Base-by-base conservation (phyloP, 2,329 filamentous ascomycete genomes). In the Claviceps arundinis region DNA sequence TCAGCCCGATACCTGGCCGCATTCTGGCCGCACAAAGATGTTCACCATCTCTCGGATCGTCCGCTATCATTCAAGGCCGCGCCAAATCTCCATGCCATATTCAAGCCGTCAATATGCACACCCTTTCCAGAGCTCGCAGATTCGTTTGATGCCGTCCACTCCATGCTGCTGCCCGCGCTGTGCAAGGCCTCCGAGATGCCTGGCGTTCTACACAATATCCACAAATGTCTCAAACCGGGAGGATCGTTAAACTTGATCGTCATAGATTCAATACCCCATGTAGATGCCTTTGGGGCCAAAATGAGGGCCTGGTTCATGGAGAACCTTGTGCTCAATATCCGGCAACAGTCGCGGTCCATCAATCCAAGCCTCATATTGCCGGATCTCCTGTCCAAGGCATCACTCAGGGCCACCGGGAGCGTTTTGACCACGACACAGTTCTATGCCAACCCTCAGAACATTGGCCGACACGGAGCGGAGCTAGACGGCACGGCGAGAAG, bases 301-400 rank as follows among this genome's bases (percentile, higher is more conserved):
- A 66, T 87, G 60, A 70, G 75, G 38, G 63, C 68, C 1, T 87
- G 83, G 83, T 68, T 87, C 2, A 78, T 84, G 44, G 71, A 77
- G 3, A 70, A 84, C 50, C 68, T 87, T 0, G 62, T 83, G 2
- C 62, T 76, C 6, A 82, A 81, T 52, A 65, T 87, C 0, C 77
- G 82, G 59, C 70, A 71, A 22, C 68, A 74, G 16, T 82, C 78
- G 52, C 73, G 78, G 8, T 84, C 80, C 57, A 74, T 73, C 5
- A 79, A 75, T 50, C 83, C 83, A 0, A 78, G 72, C 40, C 72
- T 72, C 9, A 65, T 79, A 2, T 75, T 87, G 43, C 77, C 80
- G 0, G 65, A 70, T 30, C 84, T 81, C 76, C 69, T 86, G 16
- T 69, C 68, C 0, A 74, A 80, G 26, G 78, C 75, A 1, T 72